Percentiles rank a stretch among this genome's conserved stretches.
Evolutionary conservation across 495 filamentous ascomycete species (phyloP).

Genomic region (Hypoxylon trugodes): DNA sequence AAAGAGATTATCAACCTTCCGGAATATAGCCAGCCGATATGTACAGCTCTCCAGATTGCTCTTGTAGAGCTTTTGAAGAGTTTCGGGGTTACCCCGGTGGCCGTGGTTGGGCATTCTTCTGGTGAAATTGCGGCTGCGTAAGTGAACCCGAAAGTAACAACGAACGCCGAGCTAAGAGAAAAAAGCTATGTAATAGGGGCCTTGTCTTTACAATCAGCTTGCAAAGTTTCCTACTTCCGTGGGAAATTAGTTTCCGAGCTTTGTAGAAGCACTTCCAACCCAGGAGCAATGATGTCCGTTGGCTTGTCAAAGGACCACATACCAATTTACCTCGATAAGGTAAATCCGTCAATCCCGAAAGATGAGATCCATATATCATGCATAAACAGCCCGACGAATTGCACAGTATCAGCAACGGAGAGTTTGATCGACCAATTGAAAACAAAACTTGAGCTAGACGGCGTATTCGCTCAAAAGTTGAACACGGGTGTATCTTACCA

Average conservation of each 20-base stretch:
- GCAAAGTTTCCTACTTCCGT: constrained; percentile 53
- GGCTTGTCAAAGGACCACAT: constrained; percentile 40
- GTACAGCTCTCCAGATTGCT: constrained; percentile 53
- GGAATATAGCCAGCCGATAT: constrained; percentile 49
- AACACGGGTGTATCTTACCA: constrained; percentile 51
- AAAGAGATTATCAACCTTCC: constrained; percentile 42
- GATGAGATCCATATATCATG: constrained; percentile 47
- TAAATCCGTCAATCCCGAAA: no score
- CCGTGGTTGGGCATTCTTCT: constrained; percentile 65
- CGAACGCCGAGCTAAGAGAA: no score
- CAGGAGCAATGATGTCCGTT: constrained; percentile 53
- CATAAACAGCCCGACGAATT: constrained; percentile 54
- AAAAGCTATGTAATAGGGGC: constrained; percentile 46
- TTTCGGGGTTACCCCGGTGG: constrained; percentile 53
- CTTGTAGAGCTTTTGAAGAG: constrained; percentile 58
- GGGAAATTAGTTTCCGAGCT: constrained; percentile 21
- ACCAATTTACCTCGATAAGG: constrained; percentile 33
- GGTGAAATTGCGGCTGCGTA: constrained; percentile 61
- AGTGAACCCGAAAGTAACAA: no score
- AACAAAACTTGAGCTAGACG: constrained; percentile 31
- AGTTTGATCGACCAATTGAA: constrained; percentile 44
- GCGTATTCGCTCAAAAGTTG: constrained; percentile 53
- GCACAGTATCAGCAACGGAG: constrained; percentile 51
- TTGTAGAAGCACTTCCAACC: neutral
- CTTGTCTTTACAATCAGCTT: constrained; percentile 48